Percentiles rank a stretch among this genome's conserved stretches.
Evolutionary conservation across 805 yeast genomes (phyloP).

Genomic region (Lachancea waltii): DNA sequence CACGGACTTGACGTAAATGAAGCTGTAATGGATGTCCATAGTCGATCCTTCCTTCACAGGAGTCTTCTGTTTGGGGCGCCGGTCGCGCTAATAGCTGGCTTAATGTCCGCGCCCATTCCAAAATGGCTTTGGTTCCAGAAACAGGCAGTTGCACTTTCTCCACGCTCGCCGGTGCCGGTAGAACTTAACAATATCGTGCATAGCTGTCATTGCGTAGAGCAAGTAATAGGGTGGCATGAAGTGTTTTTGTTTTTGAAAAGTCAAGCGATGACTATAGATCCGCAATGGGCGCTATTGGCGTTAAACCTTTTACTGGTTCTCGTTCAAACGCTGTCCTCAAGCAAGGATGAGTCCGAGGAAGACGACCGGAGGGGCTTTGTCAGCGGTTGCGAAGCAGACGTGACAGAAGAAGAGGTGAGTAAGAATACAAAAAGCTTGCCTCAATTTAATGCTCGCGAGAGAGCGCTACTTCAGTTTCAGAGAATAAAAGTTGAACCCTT

Average conservation of each 20-base stretch:
- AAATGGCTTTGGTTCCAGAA: not conserved
- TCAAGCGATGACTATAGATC: not conserved
- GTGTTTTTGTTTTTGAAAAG: constrained; percentile 4
- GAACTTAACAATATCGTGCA: constrained; percentile 1
- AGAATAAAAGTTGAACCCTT: constrained; percentile 17
- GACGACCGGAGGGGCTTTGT: no score
- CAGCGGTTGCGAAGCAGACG: not conserved
- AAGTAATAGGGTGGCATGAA: constrained; percentile 2
- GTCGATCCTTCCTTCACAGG: constrained; percentile 1
- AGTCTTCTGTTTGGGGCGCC: constrained; percentile 6
- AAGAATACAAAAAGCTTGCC: not conserved
- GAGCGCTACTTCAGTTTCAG: constrained; percentile 23
- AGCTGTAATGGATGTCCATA: constrained; percentile 1
- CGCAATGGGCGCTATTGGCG: constrained; percentile 2
- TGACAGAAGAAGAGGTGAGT: not conserved
- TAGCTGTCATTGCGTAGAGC: constrained; percentile 5
- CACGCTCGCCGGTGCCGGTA: not conserved
- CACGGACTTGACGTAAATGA: no score
- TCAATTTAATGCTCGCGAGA: constrained; percentile 12
- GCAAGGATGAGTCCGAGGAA: no score
- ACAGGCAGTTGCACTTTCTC: not conserved
- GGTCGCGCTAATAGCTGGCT: constrained; percentile 4
- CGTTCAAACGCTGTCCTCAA: not conserved
- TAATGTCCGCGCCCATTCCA: constrained; percentile 2
- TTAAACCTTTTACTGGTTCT: not conserved